Conservation (phyloP, 2,329 filamentous ascomycete genomes). For the Ascochyta viciae-villosae region DNA sequence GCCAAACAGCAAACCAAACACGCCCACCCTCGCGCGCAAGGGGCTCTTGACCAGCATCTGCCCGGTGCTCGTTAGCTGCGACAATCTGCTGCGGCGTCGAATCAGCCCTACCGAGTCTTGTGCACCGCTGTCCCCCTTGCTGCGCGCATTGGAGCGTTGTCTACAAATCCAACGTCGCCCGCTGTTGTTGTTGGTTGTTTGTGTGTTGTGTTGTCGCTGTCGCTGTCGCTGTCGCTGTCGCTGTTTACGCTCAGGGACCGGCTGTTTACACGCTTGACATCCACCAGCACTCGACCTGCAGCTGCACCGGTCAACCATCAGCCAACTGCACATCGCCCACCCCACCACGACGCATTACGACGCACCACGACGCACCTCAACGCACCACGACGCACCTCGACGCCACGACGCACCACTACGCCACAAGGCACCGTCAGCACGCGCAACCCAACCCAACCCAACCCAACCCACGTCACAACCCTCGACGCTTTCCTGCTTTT, state of each 20-base stretch:
- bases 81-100: slow-evolving; percentile 32
- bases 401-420: too few species aligned
- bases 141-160: background rate
- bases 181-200: background rate
- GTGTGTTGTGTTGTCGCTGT: too few species aligned
- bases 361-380: background rate
- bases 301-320: slow-evolving; percentile 13
- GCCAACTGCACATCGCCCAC: too few species aligned
- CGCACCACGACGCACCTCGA: slow-evolving; percentile 17
- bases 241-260: slow-evolving; percentile 12
- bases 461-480: too few species aligned
- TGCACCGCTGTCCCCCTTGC: slow-evolving; percentile 19
- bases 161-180: background rate
- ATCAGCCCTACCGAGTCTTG: slow-evolving; percentile 28
- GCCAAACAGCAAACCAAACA: background rate
- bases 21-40: slow-evolving; percentile 8
- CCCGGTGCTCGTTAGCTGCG: slow-evolving; percentile 25
- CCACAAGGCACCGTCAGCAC: too few species aligned
- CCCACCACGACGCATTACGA: too few species aligned
- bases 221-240: too few species aligned
- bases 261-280: background rate
- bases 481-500: too few species aligned
- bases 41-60: slow-evolving; percentile 17
- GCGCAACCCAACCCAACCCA: too few species aligned
- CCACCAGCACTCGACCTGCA: too few species aligned